Evolutionary conservation across 2,329 filamentous ascomycete species (phyloP), one percentile per base, ranked within the genome.

Genomic region (Colletotrichum liaoningense): DNA sequence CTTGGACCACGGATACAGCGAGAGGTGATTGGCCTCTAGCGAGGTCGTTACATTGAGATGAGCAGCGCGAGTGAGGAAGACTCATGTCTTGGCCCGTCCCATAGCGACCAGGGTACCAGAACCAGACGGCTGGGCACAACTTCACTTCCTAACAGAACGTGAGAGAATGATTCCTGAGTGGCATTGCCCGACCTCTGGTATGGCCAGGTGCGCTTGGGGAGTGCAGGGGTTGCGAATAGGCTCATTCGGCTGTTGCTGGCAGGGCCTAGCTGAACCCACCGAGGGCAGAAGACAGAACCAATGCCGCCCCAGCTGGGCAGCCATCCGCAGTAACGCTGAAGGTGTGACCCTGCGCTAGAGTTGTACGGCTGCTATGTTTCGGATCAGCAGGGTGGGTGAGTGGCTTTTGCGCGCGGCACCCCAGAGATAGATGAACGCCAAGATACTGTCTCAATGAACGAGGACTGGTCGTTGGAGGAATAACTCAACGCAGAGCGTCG

Each of bases 171-270:
- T 19, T 42, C 6, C 38, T 19, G 14, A 19, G 5, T 19, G 38
- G 16, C 7, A 19, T 42, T 42, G 38, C 38, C 38, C 38, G 38
- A 2, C 38, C 16, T 42, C 16, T 42, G 38, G 38, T 8, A 19
- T 42, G 38, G 8, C 30, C 30, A 60, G 30, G 30, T 46, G 7
- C 14, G 8, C 19, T 30, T 49, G 38, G 24, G 24, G 5, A 16
- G 59, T 63, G 54, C 58, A 69, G 59, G 69, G 69, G 65, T 55
- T 59, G 54, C 35, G 65, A 72, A 72, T 72, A 72, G 69, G 65
- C 65, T 72, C 69, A 35, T 49, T 60, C 65, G 69, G 69, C 60
- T 68, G 38, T 49, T 14, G 9, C 28, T n/a, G 24, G 14, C 22
- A 24, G 60, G 14, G 64, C 7, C 58, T 63, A 58, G 52, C 54